phyloP scores from a whole-genome alignment of 257 asterid species.

The Plantago major region DNA sequence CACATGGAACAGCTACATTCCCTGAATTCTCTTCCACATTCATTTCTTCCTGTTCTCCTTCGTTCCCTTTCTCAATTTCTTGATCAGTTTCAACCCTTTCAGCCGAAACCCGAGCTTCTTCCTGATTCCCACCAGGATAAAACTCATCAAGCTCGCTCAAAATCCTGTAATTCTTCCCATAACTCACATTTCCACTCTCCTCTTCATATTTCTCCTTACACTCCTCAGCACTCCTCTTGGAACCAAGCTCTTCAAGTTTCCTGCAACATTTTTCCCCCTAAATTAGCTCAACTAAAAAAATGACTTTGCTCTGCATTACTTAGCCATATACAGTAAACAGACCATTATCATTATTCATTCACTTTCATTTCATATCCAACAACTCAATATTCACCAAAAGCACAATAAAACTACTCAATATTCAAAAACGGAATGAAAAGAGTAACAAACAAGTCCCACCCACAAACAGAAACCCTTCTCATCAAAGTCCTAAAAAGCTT shows the following conservation, averaged over 20 bases:
- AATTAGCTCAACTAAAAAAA: neutral
- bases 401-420: neutral
- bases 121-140: slow-evolving; percentile 28
- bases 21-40: slow-evolving; percentile 18
- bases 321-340: neutral
- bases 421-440: slow-evolving; percentile 11
- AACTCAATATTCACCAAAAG: neutral
- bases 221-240: slow-evolving; percentile 49
- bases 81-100: slow-evolving; percentile 10
- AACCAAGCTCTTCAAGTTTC: slow-evolving; percentile 65
- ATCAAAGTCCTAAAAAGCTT: slow-evolving; percentile 25
- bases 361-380: neutral
- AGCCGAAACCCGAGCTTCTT: slow-evolving; percentile 21
- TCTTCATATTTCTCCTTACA: slow-evolving; percentile 75
- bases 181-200: slow-evolving; percentile 38
- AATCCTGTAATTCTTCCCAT: slow-evolving; percentile 31
- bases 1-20: slow-evolving; percentile 13
- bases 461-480: neutral
- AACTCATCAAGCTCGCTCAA: slow-evolving; percentile 47
- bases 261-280: slow-evolving; percentile 23
- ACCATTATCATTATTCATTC: neutral
- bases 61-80: slow-evolving; percentile 20
- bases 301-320: neutral
- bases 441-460: slow-evolving; percentile 12
- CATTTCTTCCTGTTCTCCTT: slow-evolving; percentile 10